Evolutionary conservation across 2,329 filamentous ascomycete species (phyloP).

Genomic region (Arthrinium phaeospermum): DNA sequence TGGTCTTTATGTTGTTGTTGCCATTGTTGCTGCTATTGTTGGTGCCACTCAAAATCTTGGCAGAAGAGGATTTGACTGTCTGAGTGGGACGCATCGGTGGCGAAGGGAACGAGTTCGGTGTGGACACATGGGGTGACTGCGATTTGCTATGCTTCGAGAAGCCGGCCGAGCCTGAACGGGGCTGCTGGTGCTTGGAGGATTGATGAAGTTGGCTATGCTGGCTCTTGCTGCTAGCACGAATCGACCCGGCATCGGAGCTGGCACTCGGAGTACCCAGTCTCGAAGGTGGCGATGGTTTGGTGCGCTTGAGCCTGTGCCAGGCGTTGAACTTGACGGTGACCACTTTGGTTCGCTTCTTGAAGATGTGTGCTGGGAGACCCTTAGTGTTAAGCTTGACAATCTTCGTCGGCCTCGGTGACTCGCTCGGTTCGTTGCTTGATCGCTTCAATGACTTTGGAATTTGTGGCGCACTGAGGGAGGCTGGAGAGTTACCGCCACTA

Average conservation of each 20-base stretch:
- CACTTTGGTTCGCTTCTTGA: conserved; percentile 30
- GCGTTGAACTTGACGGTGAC: conserved; percentile 37
- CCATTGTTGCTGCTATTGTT: conserved; percentile 22
- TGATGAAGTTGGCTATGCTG: conserved; percentile 28
- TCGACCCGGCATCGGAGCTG: conserved; percentile 34
- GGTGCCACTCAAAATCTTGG: conserved; percentile 11
- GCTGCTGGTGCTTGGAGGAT: conserved; percentile 23
- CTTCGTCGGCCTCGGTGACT: conserved; percentile 37
- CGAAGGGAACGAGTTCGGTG: conserved; percentile 22
- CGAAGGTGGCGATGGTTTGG: conserved; percentile 26
- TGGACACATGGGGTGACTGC: conserved; percentile 19
- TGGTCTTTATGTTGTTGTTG: conserved; percentile 29
- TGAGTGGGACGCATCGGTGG: conserved; percentile 8
- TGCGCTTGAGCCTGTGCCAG: conserved; percentile 34
- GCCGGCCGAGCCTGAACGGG: conserved; percentile 1
- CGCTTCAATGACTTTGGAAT: conserved; percentile 31
- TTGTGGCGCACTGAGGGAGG: conserved; percentile 13
- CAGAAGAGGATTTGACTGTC: neutral
- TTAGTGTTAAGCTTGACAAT: conserved; percentile 40
- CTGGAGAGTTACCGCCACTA: conserved; percentile 18
- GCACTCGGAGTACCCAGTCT: conserved; percentile 25
- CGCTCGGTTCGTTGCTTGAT: conserved; percentile 34
- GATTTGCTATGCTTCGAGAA: conserved; percentile 15
- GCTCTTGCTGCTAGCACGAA: conserved; percentile 37
- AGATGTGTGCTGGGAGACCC: conserved; percentile 30